Evolutionary conservation across 176 grass and related monocot species (phyloP).

Genomic region (Echinochloa phyllopogon): DNA sequence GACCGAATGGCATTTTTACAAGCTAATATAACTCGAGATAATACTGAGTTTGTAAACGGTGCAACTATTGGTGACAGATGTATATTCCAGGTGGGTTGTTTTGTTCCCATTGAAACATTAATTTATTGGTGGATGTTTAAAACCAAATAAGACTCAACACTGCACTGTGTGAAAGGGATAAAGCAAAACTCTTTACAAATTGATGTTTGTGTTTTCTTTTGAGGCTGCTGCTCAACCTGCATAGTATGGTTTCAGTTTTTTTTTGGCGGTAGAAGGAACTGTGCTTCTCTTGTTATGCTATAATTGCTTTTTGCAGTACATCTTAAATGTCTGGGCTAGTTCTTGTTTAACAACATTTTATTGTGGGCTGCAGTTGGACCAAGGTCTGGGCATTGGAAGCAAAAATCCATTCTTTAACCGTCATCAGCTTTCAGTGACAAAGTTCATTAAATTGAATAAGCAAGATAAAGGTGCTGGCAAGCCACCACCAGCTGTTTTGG

Average conservation of each 20-base stretch:
- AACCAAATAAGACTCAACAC: not conserved
- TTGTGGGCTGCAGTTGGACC: constrained; percentile 73
- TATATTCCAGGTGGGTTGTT: constrained; percentile 77
- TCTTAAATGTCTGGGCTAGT: not conserved
- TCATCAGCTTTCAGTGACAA: constrained; percentile 78
- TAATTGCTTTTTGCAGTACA: not conserved
- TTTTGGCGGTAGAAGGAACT: not conserved
- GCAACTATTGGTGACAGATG: constrained; percentile 73
- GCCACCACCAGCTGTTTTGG: constrained; percentile 76
- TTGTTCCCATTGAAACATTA: not conserved
- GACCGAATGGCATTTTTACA: constrained; percentile 79
- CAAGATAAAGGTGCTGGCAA: constrained; percentile 75
- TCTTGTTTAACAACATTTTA: constrained; percentile 23
- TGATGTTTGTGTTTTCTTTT: not conserved
- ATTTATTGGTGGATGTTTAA: not conserved
- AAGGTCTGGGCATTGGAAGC: constrained; percentile 93
- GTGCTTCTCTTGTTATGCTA: not conserved
- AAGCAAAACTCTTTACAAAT: not conserved
- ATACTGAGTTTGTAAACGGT: constrained; percentile 82
- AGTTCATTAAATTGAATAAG: constrained; percentile 85
- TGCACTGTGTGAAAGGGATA: not conserved
- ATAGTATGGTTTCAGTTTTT: not conserved
- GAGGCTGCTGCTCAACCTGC: not conserved
- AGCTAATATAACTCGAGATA: constrained; percentile 88
- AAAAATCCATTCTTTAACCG: constrained; percentile 91